Evolutionary conservation across 129 eudicot genomes (phyloP).

Genomic region (Helichrysum umbraculigerum): DNA sequence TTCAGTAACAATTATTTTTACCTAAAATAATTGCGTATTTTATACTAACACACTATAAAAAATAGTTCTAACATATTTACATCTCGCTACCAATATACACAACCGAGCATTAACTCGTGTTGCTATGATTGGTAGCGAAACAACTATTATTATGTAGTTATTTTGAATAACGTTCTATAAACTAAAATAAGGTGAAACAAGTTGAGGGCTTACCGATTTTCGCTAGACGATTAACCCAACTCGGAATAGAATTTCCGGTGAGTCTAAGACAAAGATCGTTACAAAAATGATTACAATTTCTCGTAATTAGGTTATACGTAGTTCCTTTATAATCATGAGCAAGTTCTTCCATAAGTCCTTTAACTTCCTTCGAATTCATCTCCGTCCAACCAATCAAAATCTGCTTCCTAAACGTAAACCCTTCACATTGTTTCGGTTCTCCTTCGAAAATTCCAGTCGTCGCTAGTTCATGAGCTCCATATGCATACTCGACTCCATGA

Average conservation of each 20-base stretch:
- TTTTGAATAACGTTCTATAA: neutral
- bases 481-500: conserved; percentile 87
- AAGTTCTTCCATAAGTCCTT: conserved; percentile 62
- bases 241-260: conserved; percentile 66
- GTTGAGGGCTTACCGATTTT: conserved; percentile 53
- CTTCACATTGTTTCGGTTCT: conserved; percentile 80
- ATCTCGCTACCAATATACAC: neutral
- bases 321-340: conserved; percentile 63
- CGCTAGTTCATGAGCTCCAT: conserved; percentile 82
- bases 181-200: neutral
- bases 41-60: too few relatives aligned
- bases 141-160: neutral
- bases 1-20: neutral
- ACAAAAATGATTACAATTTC: conserved; percentile 91
- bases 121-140: too few relatives aligned
- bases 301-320: conserved; percentile 68
- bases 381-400: conserved; percentile 80
- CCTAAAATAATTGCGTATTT: neutral
- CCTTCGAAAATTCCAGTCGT: conserved; percentile 83
- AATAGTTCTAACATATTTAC: neutral
- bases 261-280: conserved; percentile 68
- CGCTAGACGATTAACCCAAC: conserved; percentile 92
- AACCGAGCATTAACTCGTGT: too few relatives aligned
- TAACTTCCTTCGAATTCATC: conserved; percentile 49
- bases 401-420: conserved; percentile 73